Evolutionary conservation across 805 yeast genomes (phyloP), one percentile per base, ranked within the genome.

Genomic region (Starmera quercuum): DNA sequence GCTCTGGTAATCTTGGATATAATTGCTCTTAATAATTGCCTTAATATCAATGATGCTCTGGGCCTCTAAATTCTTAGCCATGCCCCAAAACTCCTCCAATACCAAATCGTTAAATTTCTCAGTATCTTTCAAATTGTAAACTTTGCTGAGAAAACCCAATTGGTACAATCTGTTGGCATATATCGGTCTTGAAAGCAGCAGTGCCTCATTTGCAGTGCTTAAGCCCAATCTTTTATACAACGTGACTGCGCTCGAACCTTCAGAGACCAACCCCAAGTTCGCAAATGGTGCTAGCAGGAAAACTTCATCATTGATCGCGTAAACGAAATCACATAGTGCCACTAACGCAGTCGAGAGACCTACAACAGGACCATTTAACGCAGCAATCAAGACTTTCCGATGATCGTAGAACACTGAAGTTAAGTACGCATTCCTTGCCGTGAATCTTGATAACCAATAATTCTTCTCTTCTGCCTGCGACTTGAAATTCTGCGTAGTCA

Each of bases 321-420:
- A 85, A 8, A 86, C 66, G 38, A 86, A 65, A 57, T 86, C 96
- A 56, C 83, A 75, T 34, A 82, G 59, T n/a, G 80, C 72, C 10
- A 84, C 78, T 33, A 86, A 55, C 0, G 87, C 86, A 3, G 88
- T 75, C 21, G 78, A 64, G 38, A 86, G 66, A 0, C 96, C 96
- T 38, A 86, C 71, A 5, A 76, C 94, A 0, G 96, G 95, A 1
- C 96, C 96, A 52, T 86, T 86, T 37, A 86, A 64, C 4, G 86
- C 88, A 29, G 75, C 73, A 19, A 77, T 77, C 24, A 86, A 59
- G 7, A 84, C 64, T 53, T 86, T 86, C 8, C 68, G 58, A 57
- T 86, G 95, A 47, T 75, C 71, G 42, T 74, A 72, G 52, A 83
- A 75, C 25, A 79, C 63, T 42, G 76, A 72, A 5, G 92, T 78